Conservation (phyloP, 2,329 filamentous ascomycete species). For the Aspergillus melleus region DNA sequence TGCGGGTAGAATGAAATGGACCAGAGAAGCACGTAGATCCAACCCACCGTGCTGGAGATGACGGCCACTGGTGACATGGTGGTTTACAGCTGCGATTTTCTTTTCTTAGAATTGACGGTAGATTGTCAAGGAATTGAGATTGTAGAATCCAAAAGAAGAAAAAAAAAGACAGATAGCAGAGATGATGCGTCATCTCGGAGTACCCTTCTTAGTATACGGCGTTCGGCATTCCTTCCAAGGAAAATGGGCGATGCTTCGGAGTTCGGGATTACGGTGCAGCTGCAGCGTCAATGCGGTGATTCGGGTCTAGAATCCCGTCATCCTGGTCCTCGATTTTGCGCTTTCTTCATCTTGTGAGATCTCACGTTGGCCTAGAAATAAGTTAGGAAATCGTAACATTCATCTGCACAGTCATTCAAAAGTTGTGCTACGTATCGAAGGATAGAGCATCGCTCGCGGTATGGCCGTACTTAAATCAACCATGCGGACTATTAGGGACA, state of each 20-base stretch:
- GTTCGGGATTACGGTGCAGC: no score
- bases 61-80: neutral
- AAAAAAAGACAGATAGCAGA: neutral
- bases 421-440: no score
- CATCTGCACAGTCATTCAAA: no score
- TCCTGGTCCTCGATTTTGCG: neutral
- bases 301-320: neutral
- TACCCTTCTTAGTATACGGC: neutral
- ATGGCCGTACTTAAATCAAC: no score
- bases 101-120: no score
- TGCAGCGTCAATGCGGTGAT: neutral
- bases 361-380: no score
- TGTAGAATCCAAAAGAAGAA: neutral
- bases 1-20: neutral
- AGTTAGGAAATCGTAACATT: no score
- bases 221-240: neutral
- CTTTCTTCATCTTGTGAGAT: neutral
- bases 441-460: no score
- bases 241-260: no score
- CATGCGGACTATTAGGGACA: no score
- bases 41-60: neutral
- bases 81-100: neutral
- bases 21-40: constrained; percentile 1
- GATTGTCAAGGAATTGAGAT: neutral
- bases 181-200: neutral